Percentiles rank a stretch among this genome's conserved stretches.
phyloP scores from a whole-genome alignment of 192 early-diverging fungal species.

The Coemansia umbellata region DNA sequence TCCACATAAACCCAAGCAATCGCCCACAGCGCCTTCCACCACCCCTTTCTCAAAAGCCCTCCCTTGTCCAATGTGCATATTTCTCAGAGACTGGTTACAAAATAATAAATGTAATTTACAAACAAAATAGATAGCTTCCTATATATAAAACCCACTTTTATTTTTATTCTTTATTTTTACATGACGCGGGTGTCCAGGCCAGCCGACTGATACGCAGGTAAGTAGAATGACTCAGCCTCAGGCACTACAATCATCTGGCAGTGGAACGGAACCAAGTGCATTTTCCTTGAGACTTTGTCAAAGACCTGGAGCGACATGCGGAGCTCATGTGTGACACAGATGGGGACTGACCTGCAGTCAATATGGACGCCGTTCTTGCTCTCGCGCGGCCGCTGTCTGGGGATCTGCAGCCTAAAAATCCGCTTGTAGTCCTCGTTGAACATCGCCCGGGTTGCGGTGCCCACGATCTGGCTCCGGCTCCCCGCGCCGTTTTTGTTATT shows the following conservation, averaged over 20 bases:
- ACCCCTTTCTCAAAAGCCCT: no score
- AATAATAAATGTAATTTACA: no score
- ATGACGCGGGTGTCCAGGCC: conserved; percentile 26
- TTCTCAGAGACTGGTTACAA: no score
- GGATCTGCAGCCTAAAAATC: conserved; percentile 16
- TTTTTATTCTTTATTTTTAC: conserved; percentile 5
- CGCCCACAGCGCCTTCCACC: no score
- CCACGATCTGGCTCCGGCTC: not conserved
- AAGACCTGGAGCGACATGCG: conserved; percentile 14
- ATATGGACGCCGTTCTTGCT: conserved; percentile 19
- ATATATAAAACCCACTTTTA: no score
- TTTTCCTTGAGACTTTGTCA: conserved; percentile 13
- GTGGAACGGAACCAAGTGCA: conserved; percentile 34
- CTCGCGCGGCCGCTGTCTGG: conserved; percentile 3
- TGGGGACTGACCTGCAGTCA: conserved; percentile 38
- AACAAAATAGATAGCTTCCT: no score
- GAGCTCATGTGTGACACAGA: conserved; percentile 26
- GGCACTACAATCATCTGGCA: conserved; percentile 26
- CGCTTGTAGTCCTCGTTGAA: conserved; percentile 24
- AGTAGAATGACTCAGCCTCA: conserved; percentile 26
- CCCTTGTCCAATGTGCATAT: no score
- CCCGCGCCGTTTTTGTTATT: not conserved
- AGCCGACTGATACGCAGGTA: conserved; percentile 30
- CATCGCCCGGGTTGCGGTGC: conserved; percentile 7
- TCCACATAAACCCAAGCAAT: no score